Percentiles rank a stretch among this genome's conserved stretches.
Evolutionary conservation across 768 basidiomycete genomes (phyloP).

Genomic region (Naematelia encephala): DNA sequence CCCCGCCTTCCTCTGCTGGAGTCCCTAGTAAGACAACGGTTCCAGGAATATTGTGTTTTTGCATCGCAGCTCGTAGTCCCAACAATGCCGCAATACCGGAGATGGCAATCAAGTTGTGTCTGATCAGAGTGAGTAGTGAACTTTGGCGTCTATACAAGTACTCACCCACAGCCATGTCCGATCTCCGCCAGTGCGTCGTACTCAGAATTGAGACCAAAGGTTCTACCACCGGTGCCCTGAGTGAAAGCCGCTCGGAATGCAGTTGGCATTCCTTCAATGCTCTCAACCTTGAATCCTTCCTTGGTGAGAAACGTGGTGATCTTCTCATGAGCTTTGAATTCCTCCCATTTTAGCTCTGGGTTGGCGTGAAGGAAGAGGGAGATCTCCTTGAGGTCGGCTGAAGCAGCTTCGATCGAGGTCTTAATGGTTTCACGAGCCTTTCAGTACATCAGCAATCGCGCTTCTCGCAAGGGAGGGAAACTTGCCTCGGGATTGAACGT

Average conservation of each 20-base stretch:
- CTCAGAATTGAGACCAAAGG: conserved; percentile 32
- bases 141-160: neutral
- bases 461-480: neutral
- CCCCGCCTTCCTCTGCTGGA: conserved; percentile 42
- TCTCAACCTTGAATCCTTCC: conserved; percentile 14
- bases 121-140: neutral
- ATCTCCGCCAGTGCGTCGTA: conserved; percentile 36
- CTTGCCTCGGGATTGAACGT: neutral
- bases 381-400: conserved; percentile 8
- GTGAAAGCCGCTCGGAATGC: conserved; percentile 32
- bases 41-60: conserved; percentile 25
- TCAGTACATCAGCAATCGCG: neutral
- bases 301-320: conserved; percentile 13
- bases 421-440: neutral
- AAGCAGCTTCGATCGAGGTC: neutral
- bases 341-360: conserved; percentile 13
- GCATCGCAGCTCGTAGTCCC: conserved; percentile 26
- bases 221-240: conserved; percentile 14
- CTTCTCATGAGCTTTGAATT: conserved; percentile 14
- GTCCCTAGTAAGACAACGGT: conserved; percentile 33
- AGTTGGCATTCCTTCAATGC: conserved; percentile 13
- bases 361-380: conserved; percentile 2
- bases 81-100: conserved; percentile 30
- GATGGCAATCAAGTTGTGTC: conserved; percentile 39
- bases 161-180: conserved; percentile 26